These are phyloP conservation scores for Blastobotrys persicus DNA, from an alignment of 1,139 yeast genomes.

Conservation along the genomic window DNA sequence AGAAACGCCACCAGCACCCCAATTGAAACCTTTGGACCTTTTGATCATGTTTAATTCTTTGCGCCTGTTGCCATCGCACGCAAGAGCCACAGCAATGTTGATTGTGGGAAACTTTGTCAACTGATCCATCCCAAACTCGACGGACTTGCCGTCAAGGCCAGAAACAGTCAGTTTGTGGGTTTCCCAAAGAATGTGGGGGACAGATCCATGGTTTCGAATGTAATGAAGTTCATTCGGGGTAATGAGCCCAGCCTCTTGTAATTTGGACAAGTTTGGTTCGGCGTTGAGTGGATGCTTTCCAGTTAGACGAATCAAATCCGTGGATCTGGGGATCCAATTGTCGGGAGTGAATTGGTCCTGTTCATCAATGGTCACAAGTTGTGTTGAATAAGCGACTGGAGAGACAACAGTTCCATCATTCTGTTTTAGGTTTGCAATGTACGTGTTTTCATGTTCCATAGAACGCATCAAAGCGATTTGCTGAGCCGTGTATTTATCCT, in stretches of 20 bases:
- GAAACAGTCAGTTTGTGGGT: background rate
- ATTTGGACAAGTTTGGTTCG: background rate
- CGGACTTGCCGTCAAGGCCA: background rate
- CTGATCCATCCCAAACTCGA: background rate
- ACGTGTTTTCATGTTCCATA: background rate
- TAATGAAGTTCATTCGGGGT: conserved; percentile 37
- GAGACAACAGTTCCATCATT: background rate
- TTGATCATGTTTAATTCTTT: conserved; percentile 39
- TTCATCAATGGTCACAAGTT: background rate
- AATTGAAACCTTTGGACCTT: conserved; percentile 38
- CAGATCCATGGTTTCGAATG: conserved; percentile 40
- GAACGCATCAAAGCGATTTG: background rate
- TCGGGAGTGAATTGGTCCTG: background rate
- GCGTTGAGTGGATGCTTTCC: background rate
- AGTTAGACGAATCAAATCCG: background rate
- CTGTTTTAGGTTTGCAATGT: background rate
- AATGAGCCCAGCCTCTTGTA: conserved; percentile 13
- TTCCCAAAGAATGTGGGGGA: conserved; percentile 23
- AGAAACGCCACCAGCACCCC: conserved; percentile 40
- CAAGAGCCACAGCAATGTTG: conserved; percentile 36
- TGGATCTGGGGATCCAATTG: background rate
- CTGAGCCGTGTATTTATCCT: background rate
- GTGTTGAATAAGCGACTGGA: background rate
- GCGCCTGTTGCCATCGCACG: conserved; percentile 40
- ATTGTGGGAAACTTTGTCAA: conserved; percentile 22